Conservation (phyloP, 148 eudicot species). For the Diospyros kaki region DNA sequence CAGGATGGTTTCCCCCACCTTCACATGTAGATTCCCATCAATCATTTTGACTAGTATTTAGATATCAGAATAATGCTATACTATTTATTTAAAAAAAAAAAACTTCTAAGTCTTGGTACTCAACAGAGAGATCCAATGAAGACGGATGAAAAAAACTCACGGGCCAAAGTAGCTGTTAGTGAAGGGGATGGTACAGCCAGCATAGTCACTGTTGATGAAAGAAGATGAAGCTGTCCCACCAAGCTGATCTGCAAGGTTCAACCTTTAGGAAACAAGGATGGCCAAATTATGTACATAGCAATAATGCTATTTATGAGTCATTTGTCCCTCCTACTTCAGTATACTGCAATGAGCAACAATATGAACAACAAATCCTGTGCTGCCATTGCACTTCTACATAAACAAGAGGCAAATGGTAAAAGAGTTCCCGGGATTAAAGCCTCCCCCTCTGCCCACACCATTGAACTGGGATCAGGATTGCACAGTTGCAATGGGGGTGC, state of each 20-base stretch:
- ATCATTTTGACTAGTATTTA: conserved; percentile 14
- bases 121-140: conserved; percentile 14
- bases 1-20: conserved; percentile 99
- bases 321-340: neutral
- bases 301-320: neutral
- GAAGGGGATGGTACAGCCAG: conserved; percentile 99
- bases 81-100: neutral
- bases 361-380: neutral
- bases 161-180: conserved; percentile 88
- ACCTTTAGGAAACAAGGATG: conserved; percentile 16
- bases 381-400: conserved; percentile 2
- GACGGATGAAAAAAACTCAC: conserved; percentile 51
- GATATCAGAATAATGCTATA: conserved; percentile 11
- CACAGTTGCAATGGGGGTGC: too few relatives aligned
- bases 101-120: neutral
- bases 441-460: too few relatives aligned
- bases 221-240: conserved; percentile 95
- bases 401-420: neutral
- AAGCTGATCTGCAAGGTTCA: conserved; percentile 57
- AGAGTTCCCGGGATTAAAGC: too few relatives aligned
- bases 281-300: conserved; percentile 5
- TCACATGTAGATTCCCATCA: conserved; percentile 21
- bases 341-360: neutral
- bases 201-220: conserved; percentile 86
- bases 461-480: too few relatives aligned